Evolutionary conservation across 495 filamentous ascomycete genomes (phyloP).

Genomic region (Podospora pseudoanserina): DNA sequence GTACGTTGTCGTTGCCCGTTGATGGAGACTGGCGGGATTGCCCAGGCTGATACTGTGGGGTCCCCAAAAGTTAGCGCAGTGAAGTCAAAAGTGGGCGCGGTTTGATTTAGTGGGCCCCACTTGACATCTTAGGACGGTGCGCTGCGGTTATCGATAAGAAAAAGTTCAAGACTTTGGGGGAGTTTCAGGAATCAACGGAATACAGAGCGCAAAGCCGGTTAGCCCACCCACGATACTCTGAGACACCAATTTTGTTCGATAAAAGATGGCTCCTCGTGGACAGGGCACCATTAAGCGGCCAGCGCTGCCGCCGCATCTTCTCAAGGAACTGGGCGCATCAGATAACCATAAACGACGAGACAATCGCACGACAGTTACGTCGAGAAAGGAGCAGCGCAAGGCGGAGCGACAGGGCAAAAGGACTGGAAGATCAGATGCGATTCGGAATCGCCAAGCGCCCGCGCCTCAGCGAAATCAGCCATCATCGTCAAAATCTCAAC

Average conservation of each 20-base stretch:
- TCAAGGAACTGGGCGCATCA: conserved; percentile 29
- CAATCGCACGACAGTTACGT: conserved; percentile 11
- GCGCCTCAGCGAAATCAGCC: conserved; percentile 9
- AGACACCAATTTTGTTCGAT: no score
- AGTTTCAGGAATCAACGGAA: neutral
- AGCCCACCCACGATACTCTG: no score
- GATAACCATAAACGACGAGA: conserved; percentile 9
- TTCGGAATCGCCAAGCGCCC: conserved; percentile 9
- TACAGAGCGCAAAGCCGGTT: neutral
- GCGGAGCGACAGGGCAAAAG: conserved; percentile 44
- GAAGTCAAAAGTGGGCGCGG: neutral
- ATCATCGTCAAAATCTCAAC: neutral
- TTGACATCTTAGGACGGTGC: neutral
- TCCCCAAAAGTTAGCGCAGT: neutral
- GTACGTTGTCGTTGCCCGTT: conserved; percentile 14
- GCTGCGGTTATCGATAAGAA: neutral
- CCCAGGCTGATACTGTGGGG: neutral
- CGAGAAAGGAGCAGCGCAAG: conserved; percentile 50
- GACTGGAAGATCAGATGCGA: conserved; percentile 21
- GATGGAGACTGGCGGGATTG: conserved; percentile 7
- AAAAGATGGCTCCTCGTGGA: neutral
- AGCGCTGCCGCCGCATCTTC: conserved; percentile 23
- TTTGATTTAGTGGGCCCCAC: neutral
- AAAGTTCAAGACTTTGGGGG: neutral
- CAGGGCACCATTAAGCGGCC: conserved; percentile 17